phyloP scores from a whole-genome alignment of 768 basidiomycete species.

The Chalciporus pseudorubinellus region DNA sequence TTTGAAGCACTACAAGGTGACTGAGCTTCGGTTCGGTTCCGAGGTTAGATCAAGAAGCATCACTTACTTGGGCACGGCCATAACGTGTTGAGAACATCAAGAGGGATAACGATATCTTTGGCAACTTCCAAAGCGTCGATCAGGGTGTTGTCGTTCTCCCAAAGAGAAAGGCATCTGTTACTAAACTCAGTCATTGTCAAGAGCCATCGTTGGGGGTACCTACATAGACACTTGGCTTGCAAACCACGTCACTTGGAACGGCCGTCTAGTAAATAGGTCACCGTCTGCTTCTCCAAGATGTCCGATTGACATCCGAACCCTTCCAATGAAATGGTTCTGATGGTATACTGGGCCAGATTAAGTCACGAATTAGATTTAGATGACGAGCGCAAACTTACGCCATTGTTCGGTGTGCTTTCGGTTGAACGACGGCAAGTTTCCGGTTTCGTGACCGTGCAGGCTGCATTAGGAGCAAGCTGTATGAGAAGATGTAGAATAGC shows the following conservation, averaged over 20 bases:
- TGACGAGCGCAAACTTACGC: conserved; percentile 49
- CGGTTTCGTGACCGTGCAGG: conserved; percentile 50
- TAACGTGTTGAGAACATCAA: conserved; percentile 65
- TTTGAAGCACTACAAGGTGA: conserved; percentile 41
- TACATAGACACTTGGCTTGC: conserved; percentile 63
- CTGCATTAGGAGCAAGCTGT: conserved; percentile 32
- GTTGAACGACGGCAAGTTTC: conserved; percentile 55
- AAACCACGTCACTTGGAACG: conserved; percentile 73
- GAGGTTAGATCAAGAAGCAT: conserved; percentile 4
- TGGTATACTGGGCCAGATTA: conserved; percentile 51
- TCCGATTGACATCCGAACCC: conserved; percentile 53
- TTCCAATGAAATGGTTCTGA: conserved; percentile 63
- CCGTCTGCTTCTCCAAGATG: conserved; percentile 50
- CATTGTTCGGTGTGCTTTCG: conserved; percentile 74
- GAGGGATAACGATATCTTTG: conserved; percentile 57
- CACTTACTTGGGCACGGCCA: conserved; percentile 60
- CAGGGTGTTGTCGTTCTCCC: conserved; percentile 59
- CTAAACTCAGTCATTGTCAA: background rate
- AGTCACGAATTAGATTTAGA: background rate
- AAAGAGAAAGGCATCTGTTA: conserved; percentile 60
- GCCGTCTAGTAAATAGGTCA: conserved; percentile 60
- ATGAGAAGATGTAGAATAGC: conserved; percentile 3
- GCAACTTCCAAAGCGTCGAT: conserved; percentile 62
- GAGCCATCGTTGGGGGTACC: conserved; percentile 11
- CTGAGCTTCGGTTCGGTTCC: conserved; percentile 10